Conservation (phyloP, 208 protist genomes). For the Wallacemonas sp. region DNA sequence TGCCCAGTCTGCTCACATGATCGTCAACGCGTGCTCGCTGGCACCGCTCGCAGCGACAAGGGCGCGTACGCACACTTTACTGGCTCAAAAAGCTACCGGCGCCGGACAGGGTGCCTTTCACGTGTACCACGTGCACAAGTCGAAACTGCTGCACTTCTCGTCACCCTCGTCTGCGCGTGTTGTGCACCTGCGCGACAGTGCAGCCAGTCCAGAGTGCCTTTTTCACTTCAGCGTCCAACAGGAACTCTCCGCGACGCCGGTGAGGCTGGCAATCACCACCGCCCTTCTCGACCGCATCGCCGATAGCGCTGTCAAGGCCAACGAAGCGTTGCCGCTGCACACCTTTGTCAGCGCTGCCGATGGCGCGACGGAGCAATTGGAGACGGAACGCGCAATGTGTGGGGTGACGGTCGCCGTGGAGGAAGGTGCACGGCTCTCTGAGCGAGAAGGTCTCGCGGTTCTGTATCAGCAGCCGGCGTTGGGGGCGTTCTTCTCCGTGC, state of each 20-base stretch:
- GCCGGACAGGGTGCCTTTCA: constrained; percentile 9
- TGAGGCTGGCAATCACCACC: neutral
- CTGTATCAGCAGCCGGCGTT: constrained; percentile 42
- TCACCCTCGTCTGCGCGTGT: constrained; percentile 1
- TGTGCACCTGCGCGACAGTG: neutral
- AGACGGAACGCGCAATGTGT: neutral
- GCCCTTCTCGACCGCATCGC: neutral
- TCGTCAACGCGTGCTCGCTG: neutral
- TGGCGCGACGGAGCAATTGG: neutral
- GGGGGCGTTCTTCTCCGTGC: constrained; percentile 52
- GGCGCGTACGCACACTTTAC: neutral
- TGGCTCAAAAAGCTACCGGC: neutral
- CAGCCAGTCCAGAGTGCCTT: neutral
- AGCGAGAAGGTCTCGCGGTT: constrained; percentile 16
- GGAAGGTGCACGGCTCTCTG: constrained; percentile 1
- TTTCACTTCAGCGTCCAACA: neutral
- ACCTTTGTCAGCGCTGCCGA: neutral
- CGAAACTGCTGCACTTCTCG: constrained; percentile 1
- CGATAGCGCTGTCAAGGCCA: neutral
- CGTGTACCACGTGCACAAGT: constrained; percentile 10
- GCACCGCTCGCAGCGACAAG: neutral
- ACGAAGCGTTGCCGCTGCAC: neutral
- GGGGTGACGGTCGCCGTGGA: neutral
- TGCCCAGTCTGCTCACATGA: neutral
- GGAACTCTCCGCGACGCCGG: neutral